Base-by-base conservation (phyloP, 2,329 filamentous ascomycete species). In the Penicillium expansum region DNA sequence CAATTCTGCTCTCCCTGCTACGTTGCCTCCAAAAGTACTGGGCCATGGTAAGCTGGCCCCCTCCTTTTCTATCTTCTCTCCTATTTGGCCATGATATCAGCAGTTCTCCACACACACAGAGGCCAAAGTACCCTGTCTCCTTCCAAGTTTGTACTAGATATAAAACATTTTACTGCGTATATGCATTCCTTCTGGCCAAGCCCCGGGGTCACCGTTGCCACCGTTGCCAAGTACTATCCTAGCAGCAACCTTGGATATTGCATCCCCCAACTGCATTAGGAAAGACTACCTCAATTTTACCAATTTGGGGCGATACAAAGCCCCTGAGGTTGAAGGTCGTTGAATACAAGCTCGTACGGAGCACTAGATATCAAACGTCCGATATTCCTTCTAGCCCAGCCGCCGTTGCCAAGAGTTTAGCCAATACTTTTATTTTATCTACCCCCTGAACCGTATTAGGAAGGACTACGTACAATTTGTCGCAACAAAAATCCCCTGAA, bases 101-200 rank as follows among this genome's bases (percentile, higher is more conserved):
- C 20, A 29, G 9, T 24, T 8, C 16, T 20, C 43, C 29, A 9
- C 43, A 16, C 43, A 16, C 29, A 32, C n/a, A 9, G 29, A 18
- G n/a, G 1, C 9, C 18, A 30, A 20, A 9, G 24, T 3, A 41
- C 29, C 6, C n/a, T 22, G 16, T 33, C 43, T 54, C 52, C 43
- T 54, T 54, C 43, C 51, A 29, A 49, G 52, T 48, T 48, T 10
- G 52, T 48, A 45, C 42, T 30, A 32, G 33, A 41, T 24, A 48
- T 48, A 18, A 48, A 41, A 41, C 22, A 47, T 13, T n/a, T n/a
- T n/a, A n/a, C n/a, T n/a, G n/a, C 24, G 5, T 6, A 29, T 1
- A 29, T 29, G 6, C 9, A 30, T 41, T 20, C 44, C 22, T 48
- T 33, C n/a, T 1, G n/a, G 20, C 16, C 43, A 18, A 41, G 24